phyloP scores from a whole-genome alignment of 2,329 filamentous ascomycete species.

The Claviceps quebecensis region DNA sequence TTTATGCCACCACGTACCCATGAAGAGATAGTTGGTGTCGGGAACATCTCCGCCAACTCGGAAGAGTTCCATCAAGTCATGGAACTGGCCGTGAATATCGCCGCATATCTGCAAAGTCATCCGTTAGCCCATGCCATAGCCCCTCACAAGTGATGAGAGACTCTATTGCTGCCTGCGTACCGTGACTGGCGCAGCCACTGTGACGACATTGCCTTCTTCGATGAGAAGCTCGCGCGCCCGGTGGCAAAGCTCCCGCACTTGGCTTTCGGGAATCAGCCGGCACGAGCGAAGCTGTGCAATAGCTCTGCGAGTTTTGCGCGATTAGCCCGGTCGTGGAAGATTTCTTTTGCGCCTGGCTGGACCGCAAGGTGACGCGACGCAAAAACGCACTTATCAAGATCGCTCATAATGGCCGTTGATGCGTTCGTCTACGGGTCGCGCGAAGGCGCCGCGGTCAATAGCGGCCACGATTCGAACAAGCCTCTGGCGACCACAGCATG shows the following conservation, averaged over 20 bases:
- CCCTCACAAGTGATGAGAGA: not conserved
- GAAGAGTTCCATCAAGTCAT: conserved; percentile 94
- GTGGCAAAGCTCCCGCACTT: conserved; percentile 94
- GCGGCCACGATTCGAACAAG: conserved; percentile 6
- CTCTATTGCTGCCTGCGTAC: conserved; percentile 29
- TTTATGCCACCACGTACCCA: conserved; percentile 45
- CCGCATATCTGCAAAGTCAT: conserved; percentile 63
- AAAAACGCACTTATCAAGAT: conserved; percentile 66
- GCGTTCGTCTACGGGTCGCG: conserved; percentile 1
- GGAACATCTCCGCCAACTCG: conserved; percentile 85
- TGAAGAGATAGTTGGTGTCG: conserved; percentile 93
- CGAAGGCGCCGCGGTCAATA: conserved; percentile 9
- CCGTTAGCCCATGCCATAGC: not conserved
- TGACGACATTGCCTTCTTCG: conserved; percentile 94
- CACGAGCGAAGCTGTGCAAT: conserved; percentile 93
- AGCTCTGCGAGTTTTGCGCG: conserved; percentile 41
- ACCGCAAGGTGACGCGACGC: no score
- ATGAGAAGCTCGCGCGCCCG: conserved; percentile 92
- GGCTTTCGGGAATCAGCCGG: conserved; percentile 84
- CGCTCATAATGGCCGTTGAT: conserved; percentile 52
- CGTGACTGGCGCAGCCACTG: conserved; percentile 87
- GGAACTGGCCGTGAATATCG: conserved; percentile 93
- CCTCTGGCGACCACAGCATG: conserved; percentile 13
- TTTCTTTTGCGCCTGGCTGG: not conserved
- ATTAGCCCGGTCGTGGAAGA: not conserved